phyloP scores from a whole-genome alignment of 2,329 filamentous ascomycete genomes.

The Stemphylium vesicarium region DNA sequence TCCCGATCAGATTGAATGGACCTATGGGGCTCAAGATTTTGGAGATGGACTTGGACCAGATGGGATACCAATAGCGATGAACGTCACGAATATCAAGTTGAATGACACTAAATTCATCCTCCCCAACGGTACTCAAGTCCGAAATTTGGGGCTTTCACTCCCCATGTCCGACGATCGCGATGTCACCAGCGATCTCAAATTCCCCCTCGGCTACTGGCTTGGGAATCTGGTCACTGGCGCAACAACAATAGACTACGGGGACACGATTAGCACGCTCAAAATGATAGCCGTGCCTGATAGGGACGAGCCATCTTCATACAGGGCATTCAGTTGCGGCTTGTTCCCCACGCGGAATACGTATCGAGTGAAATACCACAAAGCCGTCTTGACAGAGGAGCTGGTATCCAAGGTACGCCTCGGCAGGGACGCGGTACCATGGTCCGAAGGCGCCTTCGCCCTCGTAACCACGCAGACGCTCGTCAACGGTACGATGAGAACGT shows the following conservation, averaged over 20 bases:
- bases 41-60: no score
- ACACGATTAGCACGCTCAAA: background rate
- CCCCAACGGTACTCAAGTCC: background rate
- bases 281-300: background rate
- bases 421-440: background rate
- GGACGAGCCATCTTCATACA: background rate
- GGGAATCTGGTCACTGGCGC: background rate
- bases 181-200: background rate
- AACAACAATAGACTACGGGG: background rate
- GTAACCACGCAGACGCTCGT: background rate
- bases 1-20: background rate
- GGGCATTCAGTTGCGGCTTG: constrained; percentile 5
- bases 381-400: constrained; percentile 1
- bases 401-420: constrained; percentile 1
- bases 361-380: constrained; percentile 3
- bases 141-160: constrained; percentile 1
- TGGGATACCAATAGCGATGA: no score
- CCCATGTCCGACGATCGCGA: background rate
- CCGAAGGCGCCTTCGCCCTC: background rate
- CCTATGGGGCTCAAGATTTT: background rate
- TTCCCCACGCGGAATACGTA: constrained; percentile 12
- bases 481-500: background rate
- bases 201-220: background rate
- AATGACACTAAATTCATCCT: background rate
- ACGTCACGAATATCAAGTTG: no score